These are phyloP conservation scores for Chalaropsis ovoidea DNA, from an alignment of 2,329 filamentous ascomycete species.

Conservation along the genomic window DNA sequence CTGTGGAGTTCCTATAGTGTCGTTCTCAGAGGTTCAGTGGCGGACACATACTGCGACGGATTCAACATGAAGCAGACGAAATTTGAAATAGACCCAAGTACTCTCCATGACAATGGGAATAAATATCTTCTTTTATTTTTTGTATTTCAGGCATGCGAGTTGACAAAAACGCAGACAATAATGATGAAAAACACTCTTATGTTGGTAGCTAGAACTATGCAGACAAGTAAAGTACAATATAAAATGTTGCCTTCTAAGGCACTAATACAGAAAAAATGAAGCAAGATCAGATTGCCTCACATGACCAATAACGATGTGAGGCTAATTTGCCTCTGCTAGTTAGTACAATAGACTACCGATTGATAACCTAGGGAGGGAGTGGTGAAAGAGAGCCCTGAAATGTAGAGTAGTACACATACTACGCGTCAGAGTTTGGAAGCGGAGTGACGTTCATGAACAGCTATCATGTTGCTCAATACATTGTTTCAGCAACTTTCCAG, in stretches of 20 bases:
- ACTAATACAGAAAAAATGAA: background rate
- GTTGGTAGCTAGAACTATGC: background rate
- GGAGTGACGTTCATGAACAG: background rate
- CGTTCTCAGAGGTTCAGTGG: no score
- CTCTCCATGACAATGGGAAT: no score
- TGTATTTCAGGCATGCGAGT: background rate
- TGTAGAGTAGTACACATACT: background rate
- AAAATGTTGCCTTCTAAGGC: background rate
- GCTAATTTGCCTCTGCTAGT: background rate
- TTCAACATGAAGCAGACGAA: no score
- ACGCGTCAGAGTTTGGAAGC: background rate
- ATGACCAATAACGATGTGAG: background rate
- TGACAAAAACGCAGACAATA: constrained; percentile 19
- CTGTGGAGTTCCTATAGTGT: no score
- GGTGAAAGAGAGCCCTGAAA: background rate
- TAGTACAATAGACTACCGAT: background rate
- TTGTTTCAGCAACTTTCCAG: constrained; percentile 58
- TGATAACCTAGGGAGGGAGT: background rate
- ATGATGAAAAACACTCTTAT: background rate
- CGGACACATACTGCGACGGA: no score
- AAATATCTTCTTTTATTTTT: no score
- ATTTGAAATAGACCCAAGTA: no score
- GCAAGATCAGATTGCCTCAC: background rate
- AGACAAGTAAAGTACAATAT: background rate
- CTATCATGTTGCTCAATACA: background rate